Percentiles rank a stretch among this genome's conserved stretches.
Conservation (phyloP, 495 filamentous ascomycete species). For the Aspergillus wentii region DNA sequence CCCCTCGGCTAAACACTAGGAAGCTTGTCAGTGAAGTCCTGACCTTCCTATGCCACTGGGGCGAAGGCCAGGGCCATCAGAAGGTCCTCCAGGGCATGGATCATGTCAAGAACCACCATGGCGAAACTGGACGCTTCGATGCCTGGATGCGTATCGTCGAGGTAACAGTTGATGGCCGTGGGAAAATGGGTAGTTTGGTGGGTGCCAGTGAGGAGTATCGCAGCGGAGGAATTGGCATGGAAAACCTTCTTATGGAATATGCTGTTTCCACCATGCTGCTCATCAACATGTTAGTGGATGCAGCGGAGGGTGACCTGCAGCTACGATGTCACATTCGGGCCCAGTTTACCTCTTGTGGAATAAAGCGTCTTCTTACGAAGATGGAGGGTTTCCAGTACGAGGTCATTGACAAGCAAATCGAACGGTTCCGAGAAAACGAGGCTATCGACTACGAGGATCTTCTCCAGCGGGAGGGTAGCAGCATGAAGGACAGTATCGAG, state of each 20-base stretch:
- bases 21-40: constrained; percentile 95
- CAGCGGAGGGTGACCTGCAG: constrained; percentile 82
- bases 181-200: constrained; percentile 97
- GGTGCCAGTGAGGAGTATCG: constrained; percentile 96
- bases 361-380: constrained; percentile 90
- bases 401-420: constrained; percentile 96
- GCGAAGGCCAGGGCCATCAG: constrained; percentile 84
- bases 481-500: constrained; percentile 84
- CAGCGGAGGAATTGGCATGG: constrained; percentile 96
- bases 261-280: constrained; percentile 91
- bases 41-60: constrained; percentile 97
- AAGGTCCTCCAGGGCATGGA: constrained; percentile 94
- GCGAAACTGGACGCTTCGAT: constrained; percentile 94
- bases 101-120: constrained; percentile 80
- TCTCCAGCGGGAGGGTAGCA: constrained; percentile 83
- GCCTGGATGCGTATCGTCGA: constrained; percentile 99
- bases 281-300: constrained; percentile 95
- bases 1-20: constrained; percentile 82
- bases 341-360: constrained; percentile 92
- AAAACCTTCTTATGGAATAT: constrained; percentile 98
- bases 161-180: constrained; percentile 92
- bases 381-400: constrained; percentile 99
- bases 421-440: constrained; percentile 88
- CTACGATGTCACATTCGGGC: constrained; percentile 90
- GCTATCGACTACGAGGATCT: constrained; percentile 98